Percentiles rank a stretch among this genome's conserved stretches.
Evolutionary conservation across 2,329 filamentous ascomycete genomes (phyloP).

Genomic region (Zasmidium cellare): DNA sequence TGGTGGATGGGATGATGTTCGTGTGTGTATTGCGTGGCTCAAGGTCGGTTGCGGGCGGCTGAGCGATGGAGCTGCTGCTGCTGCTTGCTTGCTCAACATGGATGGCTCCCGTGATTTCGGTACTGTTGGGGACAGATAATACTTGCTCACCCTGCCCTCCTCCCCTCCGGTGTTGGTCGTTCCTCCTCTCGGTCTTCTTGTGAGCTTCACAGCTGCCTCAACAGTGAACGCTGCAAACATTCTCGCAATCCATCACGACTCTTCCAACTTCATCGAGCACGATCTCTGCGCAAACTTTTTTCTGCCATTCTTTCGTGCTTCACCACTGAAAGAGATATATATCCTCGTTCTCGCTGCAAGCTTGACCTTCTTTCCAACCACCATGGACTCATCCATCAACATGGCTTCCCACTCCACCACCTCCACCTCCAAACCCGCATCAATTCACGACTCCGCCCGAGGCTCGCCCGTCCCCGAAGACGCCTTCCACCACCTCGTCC

Average conservation of each 20-base stretch:
- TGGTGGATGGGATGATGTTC: not conserved
- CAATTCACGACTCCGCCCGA: constrained; percentile 30
- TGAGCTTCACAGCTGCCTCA: not conserved
- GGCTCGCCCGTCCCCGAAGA: constrained; percentile 26
- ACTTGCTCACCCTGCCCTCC: not conserved
- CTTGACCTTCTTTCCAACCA: not conserved
- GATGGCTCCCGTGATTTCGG: not conserved
- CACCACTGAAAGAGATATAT: not conserved
- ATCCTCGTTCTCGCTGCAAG: not conserved
- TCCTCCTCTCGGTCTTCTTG: not conserved
- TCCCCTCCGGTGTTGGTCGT: not conserved
- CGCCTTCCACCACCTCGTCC: constrained; percentile 26
- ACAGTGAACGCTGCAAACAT: not conserved
- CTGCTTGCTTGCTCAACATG: too few species aligned
- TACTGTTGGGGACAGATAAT: not conserved
- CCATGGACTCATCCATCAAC: constrained; percentile 5
- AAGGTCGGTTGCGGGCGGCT: not conserved
- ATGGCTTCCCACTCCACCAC: not conserved
- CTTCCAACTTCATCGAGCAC: not conserved
- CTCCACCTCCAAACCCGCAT: constrained; percentile 15
- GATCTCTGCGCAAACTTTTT: not conserved
- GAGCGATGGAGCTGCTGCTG: not conserved
- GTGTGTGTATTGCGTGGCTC: not conserved
- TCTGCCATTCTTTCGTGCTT: not conserved
- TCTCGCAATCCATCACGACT: not conserved